Conservation (phyloP, 805 yeast species). For the Kregervanrija fluxuum region DNA sequence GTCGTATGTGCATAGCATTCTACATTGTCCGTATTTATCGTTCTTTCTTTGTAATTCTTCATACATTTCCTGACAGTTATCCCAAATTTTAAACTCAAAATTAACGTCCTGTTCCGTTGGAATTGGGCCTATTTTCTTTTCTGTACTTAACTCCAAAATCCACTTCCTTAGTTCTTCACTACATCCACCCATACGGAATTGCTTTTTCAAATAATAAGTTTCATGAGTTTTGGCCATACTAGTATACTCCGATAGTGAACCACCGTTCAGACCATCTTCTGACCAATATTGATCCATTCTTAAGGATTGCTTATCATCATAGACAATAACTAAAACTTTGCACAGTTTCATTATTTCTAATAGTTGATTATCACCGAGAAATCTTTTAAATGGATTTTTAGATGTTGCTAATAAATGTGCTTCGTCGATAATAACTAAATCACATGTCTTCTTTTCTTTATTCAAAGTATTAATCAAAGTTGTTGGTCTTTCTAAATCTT, state of each 20-base stretch:
- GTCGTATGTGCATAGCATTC: constrained; percentile 38
- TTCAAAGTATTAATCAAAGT: constrained; percentile 31
- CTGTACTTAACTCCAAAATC: constrained; percentile 31
- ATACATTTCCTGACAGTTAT: constrained; percentile 36
- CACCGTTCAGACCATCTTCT: constrained; percentile 26
- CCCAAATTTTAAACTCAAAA: constrained; percentile 30
- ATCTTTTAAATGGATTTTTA: constrained; percentile 38
- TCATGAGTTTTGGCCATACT: constrained; percentile 7
- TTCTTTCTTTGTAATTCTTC: constrained; percentile 26
- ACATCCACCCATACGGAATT: constrained; percentile 36
- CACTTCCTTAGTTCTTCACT: constrained; percentile 30
- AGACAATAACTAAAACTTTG: constrained; percentile 35
- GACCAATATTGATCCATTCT: constrained; percentile 42
- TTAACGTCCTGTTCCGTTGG: constrained; percentile 22
- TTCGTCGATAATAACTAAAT: constrained; percentile 37
- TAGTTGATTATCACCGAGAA: constrained; percentile 37
- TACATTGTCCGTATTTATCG: constrained; percentile 31
- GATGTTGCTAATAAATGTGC: constrained; percentile 38
- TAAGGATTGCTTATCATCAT: constrained; percentile 38
- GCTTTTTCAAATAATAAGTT: constrained; percentile 28
- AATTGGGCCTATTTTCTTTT: constrained; percentile 27
- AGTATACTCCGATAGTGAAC: constrained; percentile 21
- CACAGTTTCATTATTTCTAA: constrained; percentile 32
- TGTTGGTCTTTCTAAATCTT: constrained; percentile 39
- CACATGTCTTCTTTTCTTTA: constrained; percentile 26